These are phyloP conservation scores for Cyberlindnera mycetangii DNA, from an alignment of 805 yeast species.

Conservation along the genomic window DNA sequence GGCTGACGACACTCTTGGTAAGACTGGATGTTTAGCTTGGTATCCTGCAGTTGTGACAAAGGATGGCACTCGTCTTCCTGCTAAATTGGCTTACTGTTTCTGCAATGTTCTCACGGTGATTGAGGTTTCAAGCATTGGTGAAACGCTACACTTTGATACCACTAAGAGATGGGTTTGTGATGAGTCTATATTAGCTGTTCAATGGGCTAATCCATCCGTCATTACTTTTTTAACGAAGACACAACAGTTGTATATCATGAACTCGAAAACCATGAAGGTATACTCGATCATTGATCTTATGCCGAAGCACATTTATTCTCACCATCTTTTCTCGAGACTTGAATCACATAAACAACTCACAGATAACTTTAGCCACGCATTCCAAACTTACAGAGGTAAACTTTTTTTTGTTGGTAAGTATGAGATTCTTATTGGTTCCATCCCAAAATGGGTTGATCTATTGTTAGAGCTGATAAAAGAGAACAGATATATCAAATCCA, in stretches of 20 bases:
- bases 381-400: constrained; percentile 41
- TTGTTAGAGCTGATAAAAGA: constrained; percentile 55
- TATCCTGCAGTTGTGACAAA: constrained; percentile 46
- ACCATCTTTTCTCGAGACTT: constrained; percentile 29
- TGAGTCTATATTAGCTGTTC: constrained; percentile 50
- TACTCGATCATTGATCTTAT: constrained; percentile 21
- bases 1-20: constrained; percentile 28
- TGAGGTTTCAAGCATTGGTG: constrained; percentile 40
- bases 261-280: constrained; percentile 37
- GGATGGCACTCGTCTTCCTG: constrained; percentile 29
- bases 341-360: constrained; percentile 12
- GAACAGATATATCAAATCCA: constrained; percentile 52
- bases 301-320: constrained; percentile 34
- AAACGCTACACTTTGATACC: constrained; percentile 36
- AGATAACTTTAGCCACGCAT: constrained; percentile 24
- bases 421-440: constrained; percentile 54
- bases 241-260: constrained; percentile 42
- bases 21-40: constrained; percentile 57
- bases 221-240: constrained; percentile 42
- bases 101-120: constrained; percentile 55
- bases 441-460: constrained; percentile 62
- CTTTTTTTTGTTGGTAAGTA: constrained; percentile 52
- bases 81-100: constrained; percentile 68
- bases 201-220: constrained; percentile 51
- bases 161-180: constrained; percentile 40